Conservation (phyloP, 1,139 yeast species). For the Kurtzmaniella natalensis region DNA sequence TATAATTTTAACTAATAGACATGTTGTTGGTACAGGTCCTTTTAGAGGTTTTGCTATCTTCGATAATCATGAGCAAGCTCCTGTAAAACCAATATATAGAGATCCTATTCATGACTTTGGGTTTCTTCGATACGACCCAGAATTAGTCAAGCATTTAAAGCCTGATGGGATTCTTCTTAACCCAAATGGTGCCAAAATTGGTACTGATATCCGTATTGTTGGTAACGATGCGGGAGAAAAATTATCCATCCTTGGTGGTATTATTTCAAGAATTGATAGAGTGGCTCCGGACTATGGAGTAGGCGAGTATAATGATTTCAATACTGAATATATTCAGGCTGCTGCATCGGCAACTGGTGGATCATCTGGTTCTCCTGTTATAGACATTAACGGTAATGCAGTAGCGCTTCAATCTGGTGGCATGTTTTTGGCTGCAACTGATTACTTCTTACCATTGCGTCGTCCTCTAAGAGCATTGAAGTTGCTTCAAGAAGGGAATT, state of each 20-base stretch:
- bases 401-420: conserved; percentile 97
- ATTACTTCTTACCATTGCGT: conserved; percentile 82
- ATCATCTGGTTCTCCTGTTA: conserved; percentile 94
- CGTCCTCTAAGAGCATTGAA: conserved; percentile 77
- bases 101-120: conserved; percentile 90
- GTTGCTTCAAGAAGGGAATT: conserved; percentile 56
- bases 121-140: conserved; percentile 71
- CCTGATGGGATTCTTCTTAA: conserved; percentile 61
- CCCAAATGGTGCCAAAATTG: conserved; percentile 84
- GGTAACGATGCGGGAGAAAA: conserved; percentile 98
- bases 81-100: conserved; percentile 75
- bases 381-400: conserved; percentile 79
- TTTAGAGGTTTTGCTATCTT: conserved; percentile 87
- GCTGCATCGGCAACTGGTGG: conserved; percentile 97
- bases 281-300: conserved; percentile 94
- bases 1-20: conserved; percentile 84
- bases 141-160: conserved; percentile 66
- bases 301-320: conserved; percentile 87
- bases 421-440: conserved; percentile 85
- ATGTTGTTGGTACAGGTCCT: conserved; percentile 94
- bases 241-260: conserved; percentile 81
- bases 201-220: conserved; percentile 88
- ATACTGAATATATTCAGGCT: conserved; percentile 93
- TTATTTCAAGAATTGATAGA: conserved; percentile 85
- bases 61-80: conserved; percentile 93